phyloP scores from a whole-genome alignment of 208 protist genomes.

The Vickermania spadyakhi region DNA sequence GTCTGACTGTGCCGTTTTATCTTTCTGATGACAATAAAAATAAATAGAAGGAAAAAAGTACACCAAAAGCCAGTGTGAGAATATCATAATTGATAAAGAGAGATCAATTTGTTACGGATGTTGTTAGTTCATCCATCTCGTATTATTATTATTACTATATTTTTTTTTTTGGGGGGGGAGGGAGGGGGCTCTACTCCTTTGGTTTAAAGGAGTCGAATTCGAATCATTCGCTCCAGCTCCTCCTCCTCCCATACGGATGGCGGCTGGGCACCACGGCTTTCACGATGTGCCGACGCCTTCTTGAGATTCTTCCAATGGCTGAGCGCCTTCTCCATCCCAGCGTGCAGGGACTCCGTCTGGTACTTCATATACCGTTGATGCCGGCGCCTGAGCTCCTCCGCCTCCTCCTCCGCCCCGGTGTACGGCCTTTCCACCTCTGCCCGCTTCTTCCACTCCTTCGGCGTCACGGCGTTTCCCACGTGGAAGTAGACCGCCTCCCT shows the following conservation, averaged over 20 bases:
- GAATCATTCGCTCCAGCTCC: not conserved
- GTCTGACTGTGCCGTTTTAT: too few relatives aligned
- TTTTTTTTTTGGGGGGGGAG: too few relatives aligned
- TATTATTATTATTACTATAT: too few relatives aligned
- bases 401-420: slow-evolving; percentile 4
- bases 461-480: not conserved
- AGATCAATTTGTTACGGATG: too few relatives aligned
- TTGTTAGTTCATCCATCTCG: too few relatives aligned
- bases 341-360: not conserved
- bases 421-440: not conserved
- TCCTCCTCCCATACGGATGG: not conserved
- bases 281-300: not conserved
- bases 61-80: too few relatives aligned
- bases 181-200: too few relatives aligned
- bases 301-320: not conserved
- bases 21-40: too few relatives aligned
- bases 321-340: not conserved
- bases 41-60: too few relatives aligned
- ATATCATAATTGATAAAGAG: too few relatives aligned
- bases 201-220: too few relatives aligned
- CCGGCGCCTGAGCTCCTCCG: not conserved
- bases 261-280: not conserved
- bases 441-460: not conserved
- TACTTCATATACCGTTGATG: not conserved
- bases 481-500: not conserved